Conservation (phyloP, 805 yeast species). For the Suhomyces pyralidae region DNA sequence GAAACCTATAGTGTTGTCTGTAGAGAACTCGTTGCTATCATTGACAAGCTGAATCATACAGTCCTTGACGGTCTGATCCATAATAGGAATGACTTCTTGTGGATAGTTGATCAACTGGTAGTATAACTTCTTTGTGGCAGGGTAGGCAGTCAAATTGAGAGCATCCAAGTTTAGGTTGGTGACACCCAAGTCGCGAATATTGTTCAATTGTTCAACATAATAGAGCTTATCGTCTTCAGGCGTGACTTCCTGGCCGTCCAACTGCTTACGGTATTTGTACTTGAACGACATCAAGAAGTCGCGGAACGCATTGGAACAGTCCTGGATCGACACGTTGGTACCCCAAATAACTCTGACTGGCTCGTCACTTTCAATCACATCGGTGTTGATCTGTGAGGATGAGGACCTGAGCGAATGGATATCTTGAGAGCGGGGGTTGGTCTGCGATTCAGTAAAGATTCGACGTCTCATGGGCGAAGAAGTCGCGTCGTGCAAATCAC, state of each 20-base stretch:
- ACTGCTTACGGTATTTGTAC: constrained; percentile 60
- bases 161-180: constrained; percentile 85
- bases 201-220: constrained; percentile 69
- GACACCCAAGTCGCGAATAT: constrained; percentile 74
- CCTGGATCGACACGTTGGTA: constrained; percentile 90
- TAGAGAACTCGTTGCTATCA: constrained; percentile 35
- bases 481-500: constrained; percentile 72
- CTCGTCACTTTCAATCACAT: constrained; percentile 44
- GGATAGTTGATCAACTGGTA: constrained; percentile 89
- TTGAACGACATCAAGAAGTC: constrained; percentile 83
- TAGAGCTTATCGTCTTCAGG: constrained; percentile 67
- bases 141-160: constrained; percentile 70
- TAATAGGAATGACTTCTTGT: constrained; percentile 93
- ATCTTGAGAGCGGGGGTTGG: constrained; percentile 4
- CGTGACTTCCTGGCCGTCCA: constrained; percentile 37
- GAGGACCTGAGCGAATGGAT: constrained; percentile 14
- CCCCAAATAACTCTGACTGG: constrained; percentile 97
- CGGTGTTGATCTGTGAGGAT: constrained; percentile 29
- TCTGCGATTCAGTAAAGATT: constrained; percentile 54
- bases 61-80: constrained; percentile 95
- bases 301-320: constrained; percentile 75
- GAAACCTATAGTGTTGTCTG: constrained; percentile 21
- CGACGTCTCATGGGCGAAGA: constrained; percentile 69
- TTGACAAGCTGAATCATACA: constrained; percentile 73
- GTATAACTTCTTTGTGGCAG: constrained; percentile 73